These are phyloP conservation scores for Linnemannia hyalina DNA, from an alignment of 192 early-diverging fungal species.

Conservation along the genomic window DNA sequence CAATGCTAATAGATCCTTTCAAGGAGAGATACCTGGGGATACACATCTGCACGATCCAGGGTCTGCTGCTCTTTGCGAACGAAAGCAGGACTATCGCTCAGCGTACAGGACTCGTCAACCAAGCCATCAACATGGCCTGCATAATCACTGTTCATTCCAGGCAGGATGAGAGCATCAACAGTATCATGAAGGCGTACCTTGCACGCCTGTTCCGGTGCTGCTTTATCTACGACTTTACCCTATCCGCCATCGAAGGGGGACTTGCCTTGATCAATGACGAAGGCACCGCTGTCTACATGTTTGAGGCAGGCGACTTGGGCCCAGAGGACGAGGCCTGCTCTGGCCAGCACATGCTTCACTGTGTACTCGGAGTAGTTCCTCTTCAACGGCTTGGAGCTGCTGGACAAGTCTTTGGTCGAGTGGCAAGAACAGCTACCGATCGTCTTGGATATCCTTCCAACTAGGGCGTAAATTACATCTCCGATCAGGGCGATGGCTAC, in stretches of 20 bases:
- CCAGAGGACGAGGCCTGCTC: constrained; percentile 33
- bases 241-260: constrained; percentile 36
- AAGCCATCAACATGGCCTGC: constrained; percentile 41
- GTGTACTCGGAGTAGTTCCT: constrained; percentile 16
- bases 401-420: constrained; percentile 43
- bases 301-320: constrained; percentile 38
- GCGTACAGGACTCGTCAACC: background rate
- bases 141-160: constrained; percentile 31
- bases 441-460: constrained; percentile 24
- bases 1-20: constrained; percentile 3
- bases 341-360: constrained; percentile 44
- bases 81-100: constrained; percentile 43
- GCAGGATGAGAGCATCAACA: constrained; percentile 20
- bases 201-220: constrained; percentile 46
- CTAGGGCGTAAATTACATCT: constrained; percentile 31
- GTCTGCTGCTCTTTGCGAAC: constrained; percentile 43
- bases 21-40: constrained; percentile 49
- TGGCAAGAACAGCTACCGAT: constrained; percentile 36
- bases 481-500: constrained; percentile 22
- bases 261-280: constrained; percentile 42
- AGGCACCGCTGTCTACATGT: constrained; percentile 29
- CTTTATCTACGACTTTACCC: constrained; percentile 36
- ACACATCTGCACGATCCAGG: constrained; percentile 42
- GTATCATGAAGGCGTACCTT: constrained; percentile 26
- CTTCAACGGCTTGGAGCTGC: constrained; percentile 21